Percentiles rank a stretch among this genome's conserved stretches.
phyloP scores from a whole-genome alignment of 306 rosid species.

The Oxytropis ochrocephala region DNA sequence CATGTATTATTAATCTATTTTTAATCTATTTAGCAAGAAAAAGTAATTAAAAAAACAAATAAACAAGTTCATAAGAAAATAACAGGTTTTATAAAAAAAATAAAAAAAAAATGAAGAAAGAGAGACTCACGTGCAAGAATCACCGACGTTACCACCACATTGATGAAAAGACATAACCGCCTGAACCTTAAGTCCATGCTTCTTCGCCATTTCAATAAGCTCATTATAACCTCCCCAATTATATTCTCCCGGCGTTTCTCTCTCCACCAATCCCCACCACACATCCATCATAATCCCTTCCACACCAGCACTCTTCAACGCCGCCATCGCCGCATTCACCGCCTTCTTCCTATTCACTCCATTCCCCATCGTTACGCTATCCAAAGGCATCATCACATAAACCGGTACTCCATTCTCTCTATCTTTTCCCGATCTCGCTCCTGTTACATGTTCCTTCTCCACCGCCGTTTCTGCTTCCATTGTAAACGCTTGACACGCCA shows the following conservation, averaged over 20 bases:
- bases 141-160: slow-evolving; percentile 99
- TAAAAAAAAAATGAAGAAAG: neutral
- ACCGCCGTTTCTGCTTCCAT: slow-evolving; percentile 15
- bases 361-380: slow-evolving; percentile 78
- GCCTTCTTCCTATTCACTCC: slow-evolving; percentile 73
- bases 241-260: slow-evolving; percentile 60
- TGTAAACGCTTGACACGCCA: slow-evolving; percentile 62
- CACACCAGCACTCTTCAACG: slow-evolving; percentile 88
- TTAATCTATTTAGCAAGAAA: neutral
- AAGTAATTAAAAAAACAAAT: neutral
- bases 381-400: slow-evolving; percentile 95
- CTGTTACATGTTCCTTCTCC: slow-evolving; percentile 29
- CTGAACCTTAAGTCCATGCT: slow-evolving; percentile 85
- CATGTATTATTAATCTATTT: neutral
- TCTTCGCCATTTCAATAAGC: slow-evolving; percentile 86
- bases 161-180: slow-evolving; percentile 96
- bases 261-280: slow-evolving; percentile 99
- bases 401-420: slow-evolving; percentile 68
- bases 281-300: slow-evolving; percentile 97
- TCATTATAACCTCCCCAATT: slow-evolving; percentile 90
- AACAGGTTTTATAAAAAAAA: too few species aligned
- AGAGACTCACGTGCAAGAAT: slow-evolving; percentile 68
- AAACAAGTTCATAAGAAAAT: too few species aligned
- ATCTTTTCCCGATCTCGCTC: neutral
- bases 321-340: slow-evolving; percentile 76